Base-by-base conservation (phyloP, 805 yeast species). In the Isabelozyma rhagii region DNA sequence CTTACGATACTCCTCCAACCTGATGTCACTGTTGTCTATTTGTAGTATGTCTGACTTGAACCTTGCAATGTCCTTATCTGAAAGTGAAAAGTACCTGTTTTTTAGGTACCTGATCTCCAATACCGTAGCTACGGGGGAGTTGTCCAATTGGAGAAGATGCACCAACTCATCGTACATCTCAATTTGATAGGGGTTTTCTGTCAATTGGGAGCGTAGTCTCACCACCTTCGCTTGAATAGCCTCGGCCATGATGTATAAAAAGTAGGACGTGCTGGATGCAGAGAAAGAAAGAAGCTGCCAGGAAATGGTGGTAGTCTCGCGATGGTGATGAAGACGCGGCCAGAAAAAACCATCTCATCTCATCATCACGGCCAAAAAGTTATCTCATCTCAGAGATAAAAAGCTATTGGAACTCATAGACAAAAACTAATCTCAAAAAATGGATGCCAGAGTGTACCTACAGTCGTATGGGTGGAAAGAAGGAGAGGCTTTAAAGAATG, bases 401-500 rank as follows among this genome's bases (percentile, higher is more conserved):
- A 21, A 21, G 25, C 25, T 21, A 21, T 21, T 21, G 14, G 7
- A 41, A 21, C 36, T 39, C 29, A 18, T 13, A 45, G 25, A 45
- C 15, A 45, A 21, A 45, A 39, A 13, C 4, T 6, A 4, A 3
- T 21, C 5, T 21, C 3, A 14, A 13, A 39, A 14, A 13, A 91
- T 92, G 96, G 83, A 94, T 66, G 83, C 96, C 39, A 78, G 78
- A 47, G 78, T 69, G 47, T 94, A 93, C 63, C 69, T 93, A 54
- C 72, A 79, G 60, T 81, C 87, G 1, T 90, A 80, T 60, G 98
- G 98, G 15, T 93, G 99, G 99, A 76, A 75, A 48, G 93, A 89
- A 56, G 99, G 99, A 1, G 89, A 90, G 56, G 96, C 96, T 0
- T 71, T 93, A 36, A 82, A 78, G 53, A 66, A 77, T 43, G 97